Percentiles rank a stretch among this genome's conserved stretches.
Conservation (phyloP, 805 yeast genomes). For the Teunomyces cretensis region DNA sequence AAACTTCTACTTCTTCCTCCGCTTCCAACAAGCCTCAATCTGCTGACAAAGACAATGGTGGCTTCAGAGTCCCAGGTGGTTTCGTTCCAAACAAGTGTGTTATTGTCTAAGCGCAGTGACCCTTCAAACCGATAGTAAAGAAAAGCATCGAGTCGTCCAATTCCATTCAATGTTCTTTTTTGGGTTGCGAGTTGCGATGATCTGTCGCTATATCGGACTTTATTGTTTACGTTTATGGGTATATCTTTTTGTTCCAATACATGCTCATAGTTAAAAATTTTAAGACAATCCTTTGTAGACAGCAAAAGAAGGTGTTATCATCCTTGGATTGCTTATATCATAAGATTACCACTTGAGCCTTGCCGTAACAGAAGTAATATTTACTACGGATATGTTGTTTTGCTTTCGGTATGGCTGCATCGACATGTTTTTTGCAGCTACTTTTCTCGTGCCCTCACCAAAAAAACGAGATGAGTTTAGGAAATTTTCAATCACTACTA, state of each 20-base stretch:
- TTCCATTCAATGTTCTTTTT: no score
- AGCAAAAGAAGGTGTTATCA: no score
- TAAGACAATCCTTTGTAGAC: not conserved
- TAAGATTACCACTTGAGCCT: no score
- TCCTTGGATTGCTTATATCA: no score
- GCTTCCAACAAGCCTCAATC: conserved; percentile 6
- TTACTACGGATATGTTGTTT: no score
- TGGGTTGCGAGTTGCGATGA: not conserved
- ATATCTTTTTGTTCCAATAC: not conserved
- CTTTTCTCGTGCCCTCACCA: conserved; percentile 3
- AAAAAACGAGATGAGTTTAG: conserved; percentile 10
- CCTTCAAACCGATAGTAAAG: not conserved
- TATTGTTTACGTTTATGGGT: not conserved
- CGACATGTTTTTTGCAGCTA: not conserved
- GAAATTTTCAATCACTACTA: conserved; percentile 8
- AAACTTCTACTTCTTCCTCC: conserved; percentile 1
- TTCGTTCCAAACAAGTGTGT: conserved; percentile 1
- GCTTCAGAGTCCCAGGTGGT: not conserved
- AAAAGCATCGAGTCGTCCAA: no score
- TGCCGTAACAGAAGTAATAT: no score
- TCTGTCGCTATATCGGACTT: not conserved
- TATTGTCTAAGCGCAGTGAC: not conserved
- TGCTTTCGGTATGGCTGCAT: not conserved
- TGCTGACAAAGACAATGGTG: conserved; percentile 6
- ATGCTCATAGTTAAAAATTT: not conserved